phyloP scores from a whole-genome alignment of 169 alveolate species.

The Theileria parva region DNA sequence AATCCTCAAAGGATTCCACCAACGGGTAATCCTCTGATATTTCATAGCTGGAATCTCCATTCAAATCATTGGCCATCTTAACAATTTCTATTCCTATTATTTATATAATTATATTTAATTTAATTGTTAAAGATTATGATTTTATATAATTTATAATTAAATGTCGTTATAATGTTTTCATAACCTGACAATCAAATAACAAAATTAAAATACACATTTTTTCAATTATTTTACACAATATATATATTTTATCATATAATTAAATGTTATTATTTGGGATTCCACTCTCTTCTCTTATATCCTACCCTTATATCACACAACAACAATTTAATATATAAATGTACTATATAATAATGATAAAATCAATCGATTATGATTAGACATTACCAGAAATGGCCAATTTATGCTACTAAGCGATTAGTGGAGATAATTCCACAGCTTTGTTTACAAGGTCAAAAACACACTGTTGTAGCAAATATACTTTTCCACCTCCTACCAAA shows the following conservation, averaged over 20 bases:
- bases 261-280: not conserved
- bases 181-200: not conserved
- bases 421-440: conserved; percentile 58
- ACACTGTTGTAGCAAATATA: conserved; percentile 58
- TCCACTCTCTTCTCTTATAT: not conserved
- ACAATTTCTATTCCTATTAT: not conserved
- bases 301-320: not conserved
- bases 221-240: not conserved
- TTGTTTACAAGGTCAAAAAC: conserved; percentile 44
- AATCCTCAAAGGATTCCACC: conserved; percentile 89
- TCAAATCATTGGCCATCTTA: conserved; percentile 27
- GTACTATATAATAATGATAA: not conserved
- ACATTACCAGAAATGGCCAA: conserved; percentile 27
- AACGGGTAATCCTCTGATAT: conserved; percentile 66
- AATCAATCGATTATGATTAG: not conserved
- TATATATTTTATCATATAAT: not conserved
- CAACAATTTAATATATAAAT: not conserved
- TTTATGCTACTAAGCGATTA: conserved; percentile 61
- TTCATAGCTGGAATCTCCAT: conserved; percentile 42
- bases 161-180: not conserved
- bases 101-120: no score
- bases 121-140: no score
- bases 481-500: conserved; percentile 59
- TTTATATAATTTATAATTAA: no score
- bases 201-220: conserved; percentile 2